Evolutionary conservation across 208 protist genomes (phyloP), one percentile per base, ranked within the genome.

Genomic region (Angomonas desouzai): DNA sequence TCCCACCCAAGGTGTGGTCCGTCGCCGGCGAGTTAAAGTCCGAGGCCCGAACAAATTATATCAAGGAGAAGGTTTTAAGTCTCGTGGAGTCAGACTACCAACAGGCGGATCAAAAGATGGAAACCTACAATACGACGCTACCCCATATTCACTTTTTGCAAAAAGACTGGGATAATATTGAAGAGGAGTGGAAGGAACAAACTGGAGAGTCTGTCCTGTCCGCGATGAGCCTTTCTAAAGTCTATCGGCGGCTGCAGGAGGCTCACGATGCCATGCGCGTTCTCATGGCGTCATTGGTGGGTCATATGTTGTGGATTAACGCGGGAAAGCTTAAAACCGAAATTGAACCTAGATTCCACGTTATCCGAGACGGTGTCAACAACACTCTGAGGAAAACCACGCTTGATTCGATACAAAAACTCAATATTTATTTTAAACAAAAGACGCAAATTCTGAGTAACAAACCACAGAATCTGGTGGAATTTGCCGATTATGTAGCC

Each of bases 291-390:
- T 91, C 91, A 0, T 89, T 91, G 68, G 86, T 96, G 3, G 87
- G 91, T 6, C 73, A 91, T 58, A 86, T 83, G 53, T 72, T 97
- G 63, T 95, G 88, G 86, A 85, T 97, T 45, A 97, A 97, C 71
- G 85, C 89, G 23, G 79, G 79, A 0, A 93, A 93, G 55, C 74
- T 96, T 33, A 94, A 93, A 70, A 85, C 76, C 10, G 88, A 95
- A 48, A 83, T 97, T 32, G 88, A 97, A 61, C 89, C 89, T 13
- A 77, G 89, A 18, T 83, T 97, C 68, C 66, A 80, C 2, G 62
- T 89, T 56, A 45, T 97, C 32, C 86, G 84, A 27, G 83, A 87
- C 40, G 72, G 79, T 34, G 74, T 96, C 32, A 81, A 92, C 65
- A 40, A 68, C 20, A 95, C 80, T n/a, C 77, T 97, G 30, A 79